Evolutionary conservation across 257 asterid genomes (phyloP), one percentile per base, ranked within the genome.

Genomic region (Ligustrum vulgare): DNA sequence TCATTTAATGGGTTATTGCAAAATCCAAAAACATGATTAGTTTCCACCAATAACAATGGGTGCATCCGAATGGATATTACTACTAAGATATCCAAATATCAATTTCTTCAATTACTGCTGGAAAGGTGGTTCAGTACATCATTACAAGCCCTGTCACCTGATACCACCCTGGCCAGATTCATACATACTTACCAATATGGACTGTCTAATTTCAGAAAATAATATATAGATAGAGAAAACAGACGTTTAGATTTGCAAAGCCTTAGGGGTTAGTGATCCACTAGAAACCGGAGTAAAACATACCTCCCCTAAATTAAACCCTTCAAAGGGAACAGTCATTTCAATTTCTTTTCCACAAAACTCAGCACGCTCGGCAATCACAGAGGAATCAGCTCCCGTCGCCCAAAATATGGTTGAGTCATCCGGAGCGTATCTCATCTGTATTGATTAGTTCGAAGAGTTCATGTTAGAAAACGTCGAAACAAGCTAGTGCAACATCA

Each of bases 361-460:
- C 70, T 91, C 97, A 1, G 97, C 91, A 70, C 75, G 96, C 76
- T 84, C 79, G 28, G 97, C 97, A 73, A 91, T 86, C 84, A 89
- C 93, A 2, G 88, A 23, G 39, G 86, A 81, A 62, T 88, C 84
- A 16, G 80, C 56, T 11, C 98, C 97, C 2, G 87, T 85, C 28
- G 98, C 99, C 99, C 99, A 95, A 84, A 91, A 93, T 85, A 91
- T 88, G 43, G 98, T 91, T 2, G 99, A 95, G 82, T 90, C 99
- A 73, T 93, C 97, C 1, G 84, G 78, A 60, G 87, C 97, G 70
- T 93, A 93, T 77, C 94, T 90, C 76, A 95, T 73, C 99, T 95
- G 86, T 87, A 77, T 74, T 77, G n/a, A 63, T 74, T 39, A 18
- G 43, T 37, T 20, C 47, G 58, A 81, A 72, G 70, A 39, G 58